Evolutionary conservation across 768 basidiomycete species (phyloP), one percentile per base, ranked within the genome.

Genomic region (Leccinum longicurvipes): DNA sequence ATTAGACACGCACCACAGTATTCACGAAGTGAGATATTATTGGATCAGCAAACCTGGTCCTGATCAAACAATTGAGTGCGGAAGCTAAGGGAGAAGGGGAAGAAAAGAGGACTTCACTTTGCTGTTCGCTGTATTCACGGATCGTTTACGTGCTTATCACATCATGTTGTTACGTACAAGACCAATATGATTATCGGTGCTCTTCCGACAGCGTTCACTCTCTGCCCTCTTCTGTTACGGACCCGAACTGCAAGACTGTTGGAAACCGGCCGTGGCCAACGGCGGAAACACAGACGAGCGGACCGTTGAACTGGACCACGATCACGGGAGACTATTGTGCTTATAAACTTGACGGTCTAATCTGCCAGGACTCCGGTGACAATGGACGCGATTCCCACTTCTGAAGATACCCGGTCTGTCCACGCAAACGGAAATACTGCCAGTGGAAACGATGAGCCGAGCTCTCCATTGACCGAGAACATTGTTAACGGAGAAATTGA

Each of bases 401-500:
- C 51, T 15, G 29, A 34, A 36, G 55, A 51, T 60, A 46, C 42
- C 29, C 2, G n/a, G n/a, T 15, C 12, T 19, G 2, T 12, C n/a
- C 8, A 4, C 15, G 17, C 49, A 29, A 46, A 53, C 19, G 53
- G 32, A 36, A 39, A 10, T 41, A 36, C 25, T 4, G 4, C 39
- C 27, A 39, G 21, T 9, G 8, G n/a, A 21, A 9, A 51, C 29
- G 47, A 32, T 25, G 49, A 55, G 1, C 3, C 46, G n/a, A 23
- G 10, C 10, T 49, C 29, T 15, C 14, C 17, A 19, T 36, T 44
- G 5, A 51, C 12, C 1, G 23, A 39, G 58, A 41, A 46, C n/a
- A 14, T 27, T 46, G 8, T 24, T 27, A 31, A 45, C n/a, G 28
- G 23, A 29, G 57, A 60, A 24, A 71, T 78, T 52, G 89, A 93